Evolutionary conservation across 768 basidiomycete genomes (phyloP), one percentile per base, ranked within the genome.

Genomic region (Rhodotorula graminis): DNA sequence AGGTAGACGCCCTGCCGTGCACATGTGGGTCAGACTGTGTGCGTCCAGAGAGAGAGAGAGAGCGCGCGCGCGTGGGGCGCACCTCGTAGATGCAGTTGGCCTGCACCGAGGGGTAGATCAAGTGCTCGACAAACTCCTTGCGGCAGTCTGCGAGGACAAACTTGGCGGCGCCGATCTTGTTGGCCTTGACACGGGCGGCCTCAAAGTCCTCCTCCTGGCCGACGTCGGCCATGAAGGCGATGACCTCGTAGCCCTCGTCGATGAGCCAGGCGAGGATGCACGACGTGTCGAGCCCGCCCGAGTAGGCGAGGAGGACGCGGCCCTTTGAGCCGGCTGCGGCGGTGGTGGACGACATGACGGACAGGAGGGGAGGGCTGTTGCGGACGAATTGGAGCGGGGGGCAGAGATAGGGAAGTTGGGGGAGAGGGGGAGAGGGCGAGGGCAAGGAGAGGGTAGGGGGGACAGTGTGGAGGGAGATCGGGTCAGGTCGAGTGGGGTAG

Each of bases 211-310:
- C 78, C 71, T 79, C 79, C 69, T 79, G 79, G 29, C 79, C 92
- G 67, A 95, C 90, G 83, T 94, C 91, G 21, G 92, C 92, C 91
- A 95, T 93, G 86, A 94, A 98, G 33, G 93, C 92, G 77, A 90
- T 88, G 75, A 97, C 95, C 80, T 98, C 91, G 83, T 98, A 99
- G 69, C 92, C 93, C 81, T 97, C 86, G 81, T 99, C 96, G 82
- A 98, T 93, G 82, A 99, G 85, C 95, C 95, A 99, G 64, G 92
- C 92, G 78, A 98, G 89, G 84, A 99, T 99, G 83, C 95, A 98
- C 50, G 95, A 97, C 31, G 96, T 99, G 83, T 99, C 96, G 63
- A 98, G 87, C 78, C 96, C 96, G 75, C 96, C 95, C 79, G 96
- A 99, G 84, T 99, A 99, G 31, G 95, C 95, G 75, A 99, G 86